Conservation (phyloP, 1,284 basidiomycete genomes). For the Cryptococcus sp. region DNA sequence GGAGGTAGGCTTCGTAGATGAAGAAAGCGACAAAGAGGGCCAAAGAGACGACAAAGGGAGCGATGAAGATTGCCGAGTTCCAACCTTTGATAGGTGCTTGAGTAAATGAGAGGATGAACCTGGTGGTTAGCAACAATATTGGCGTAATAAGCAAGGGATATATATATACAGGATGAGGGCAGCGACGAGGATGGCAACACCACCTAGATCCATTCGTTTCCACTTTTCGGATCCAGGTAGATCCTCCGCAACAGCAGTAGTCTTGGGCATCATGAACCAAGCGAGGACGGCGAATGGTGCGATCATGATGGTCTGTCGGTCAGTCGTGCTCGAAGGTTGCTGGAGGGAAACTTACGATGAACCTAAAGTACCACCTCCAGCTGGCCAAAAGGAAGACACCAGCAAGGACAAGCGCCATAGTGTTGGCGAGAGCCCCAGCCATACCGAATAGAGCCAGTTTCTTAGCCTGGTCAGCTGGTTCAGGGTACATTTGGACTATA, state of each 20-base stretch:
- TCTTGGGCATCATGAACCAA: slow-evolving; percentile 38
- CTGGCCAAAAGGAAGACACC: slow-evolving; percentile 41
- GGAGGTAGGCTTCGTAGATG: slow-evolving; percentile 33
- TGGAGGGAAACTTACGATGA: slow-evolving; percentile 15
- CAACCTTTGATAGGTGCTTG: slow-evolving; percentile 39
- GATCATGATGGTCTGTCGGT: slow-evolving; percentile 23
- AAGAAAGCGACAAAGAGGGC: slow-evolving; percentile 60
- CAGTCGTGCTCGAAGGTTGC: neutral
- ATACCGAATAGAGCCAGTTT: slow-evolving; percentile 44
- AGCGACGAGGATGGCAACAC: slow-evolving; percentile 35
- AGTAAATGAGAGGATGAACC: slow-evolving; percentile 45
- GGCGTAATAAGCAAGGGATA: too few species aligned
- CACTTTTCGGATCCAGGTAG: slow-evolving; percentile 35
- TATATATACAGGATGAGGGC: slow-evolving; percentile 28
- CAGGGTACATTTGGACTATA: slow-evolving; percentile 40
- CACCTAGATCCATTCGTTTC: slow-evolving; percentile 46
- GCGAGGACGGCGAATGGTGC: slow-evolving; percentile 33
- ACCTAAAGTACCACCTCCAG: slow-evolving; percentile 47
- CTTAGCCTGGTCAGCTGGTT: slow-evolving; percentile 34
- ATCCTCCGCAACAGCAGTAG: slow-evolving; percentile 37
- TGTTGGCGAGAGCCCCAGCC: slow-evolving; percentile 39
- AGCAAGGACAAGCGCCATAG: slow-evolving; percentile 34
- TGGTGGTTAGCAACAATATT: too few species aligned
- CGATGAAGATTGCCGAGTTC: slow-evolving; percentile 41
- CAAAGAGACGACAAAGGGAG: slow-evolving; percentile 54